Percentiles rank a stretch among this genome's conserved stretches.
Conservation (phyloP, 2,329 filamentous ascomycete genomes). For the Phoma sp. region DNA sequence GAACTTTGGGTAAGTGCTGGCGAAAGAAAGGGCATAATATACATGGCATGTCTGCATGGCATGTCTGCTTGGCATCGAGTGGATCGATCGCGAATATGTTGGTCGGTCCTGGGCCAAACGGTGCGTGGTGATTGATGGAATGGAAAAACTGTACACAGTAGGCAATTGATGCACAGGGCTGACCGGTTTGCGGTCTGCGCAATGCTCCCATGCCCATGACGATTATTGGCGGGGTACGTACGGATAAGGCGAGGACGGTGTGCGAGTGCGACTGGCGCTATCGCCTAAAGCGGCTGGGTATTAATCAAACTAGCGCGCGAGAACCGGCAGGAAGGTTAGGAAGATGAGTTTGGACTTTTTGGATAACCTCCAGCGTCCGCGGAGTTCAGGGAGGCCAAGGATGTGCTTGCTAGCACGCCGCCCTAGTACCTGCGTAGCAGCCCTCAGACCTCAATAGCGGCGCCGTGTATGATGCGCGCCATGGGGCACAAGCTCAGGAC, state of each 20-base stretch:
- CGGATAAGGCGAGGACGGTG: slow-evolving; percentile 22
- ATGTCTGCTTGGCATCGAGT: too few species aligned
- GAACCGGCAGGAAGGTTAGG: slow-evolving; percentile 32
- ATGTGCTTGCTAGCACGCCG: slow-evolving; percentile 14
- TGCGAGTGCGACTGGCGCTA: slow-evolving; percentile 16
- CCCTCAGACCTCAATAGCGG: slow-evolving; percentile 10
- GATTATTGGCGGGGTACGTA: slow-evolving; percentile 20
- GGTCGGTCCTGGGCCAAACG: not conserved
- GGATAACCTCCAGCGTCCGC: too few species aligned
- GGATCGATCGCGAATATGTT: too few species aligned
- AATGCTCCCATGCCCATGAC: slow-evolving; percentile 4
- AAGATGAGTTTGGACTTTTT: slow-evolving; percentile 15
- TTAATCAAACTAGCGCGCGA: slow-evolving; percentile 30
- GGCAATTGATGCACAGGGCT: slow-evolving; percentile 1
- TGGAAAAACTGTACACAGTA: not conserved
- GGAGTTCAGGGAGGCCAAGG: not conserved
- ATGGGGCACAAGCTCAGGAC: not conserved
- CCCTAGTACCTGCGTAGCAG: not conserved
- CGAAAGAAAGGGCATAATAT: not conserved
- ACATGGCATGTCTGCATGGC: too few species aligned
- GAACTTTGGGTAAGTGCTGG: not conserved
- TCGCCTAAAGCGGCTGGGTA: slow-evolving; percentile 23
- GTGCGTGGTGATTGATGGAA: slow-evolving; percentile 12
- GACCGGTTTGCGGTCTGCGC: slow-evolving; percentile 2
- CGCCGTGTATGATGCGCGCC: slow-evolving; percentile 11